Evolutionary conservation across 2,329 filamentous ascomycete species (phyloP), one percentile per base, ranked within the genome.

Genomic region (Laburnicola sp.): DNA sequence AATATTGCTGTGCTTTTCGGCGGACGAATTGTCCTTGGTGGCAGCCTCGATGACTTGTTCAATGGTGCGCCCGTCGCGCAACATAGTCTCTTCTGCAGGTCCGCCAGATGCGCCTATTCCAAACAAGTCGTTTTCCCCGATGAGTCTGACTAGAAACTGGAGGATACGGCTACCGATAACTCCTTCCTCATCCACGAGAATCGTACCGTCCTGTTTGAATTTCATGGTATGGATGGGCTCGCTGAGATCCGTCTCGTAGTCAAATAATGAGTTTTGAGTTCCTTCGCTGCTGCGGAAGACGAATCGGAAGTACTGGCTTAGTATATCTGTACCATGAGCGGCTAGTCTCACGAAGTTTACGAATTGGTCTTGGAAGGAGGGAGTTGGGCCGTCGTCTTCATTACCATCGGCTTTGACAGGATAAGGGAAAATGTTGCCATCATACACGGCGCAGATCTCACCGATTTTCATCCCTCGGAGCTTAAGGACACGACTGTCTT

Each of bases 271-370:
- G 16, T 23, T 42, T n/a, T 23, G 31, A 2, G 39, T 31, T 10
- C 39, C 39, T 42, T 42, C 39, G 39, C 27, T 16, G 23, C 39
- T 42, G 39, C 39, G 39, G n/a, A 42, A 42, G 26, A 42, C 39
- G 11, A 42, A 42, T 16, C 39, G 39, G 21, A 42, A 42, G 21
- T 42, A 42, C 8, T 42, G 39, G 27, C 39, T 31, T 16, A 42
- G 27, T 5, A 42, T 42, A 8, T 31, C 39, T 23, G 9, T 22
- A 6, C 39, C 39, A 9, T 42, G 39, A 42, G 3, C n/a, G 4
- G 39, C 39, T 22, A 42, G 26, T 6, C 21, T 11, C 27, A 42
- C 3, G 16, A 42, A 42, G 16, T 42, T 31, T 23, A 8, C 16
- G 8, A 42, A 42, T 23, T 22, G 10, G 2, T 31, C 28, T 9